Evolutionary conservation across 129 eudicot genomes (phyloP).

Genomic region (Calendula officinalis): DNA sequence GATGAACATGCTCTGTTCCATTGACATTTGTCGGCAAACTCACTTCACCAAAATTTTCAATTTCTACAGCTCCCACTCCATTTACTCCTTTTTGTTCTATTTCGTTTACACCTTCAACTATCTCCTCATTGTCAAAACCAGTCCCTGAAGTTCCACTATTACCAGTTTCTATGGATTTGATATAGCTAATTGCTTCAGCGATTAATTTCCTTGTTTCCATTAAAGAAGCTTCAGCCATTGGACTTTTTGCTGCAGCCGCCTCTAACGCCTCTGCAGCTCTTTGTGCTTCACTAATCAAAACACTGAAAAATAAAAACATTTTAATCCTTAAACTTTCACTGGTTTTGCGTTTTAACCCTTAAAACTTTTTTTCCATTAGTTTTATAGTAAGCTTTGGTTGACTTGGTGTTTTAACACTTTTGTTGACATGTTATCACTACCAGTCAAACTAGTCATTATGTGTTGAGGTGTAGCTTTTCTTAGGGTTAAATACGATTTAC

Average conservation of each 20-base stretch:
- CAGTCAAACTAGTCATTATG: too few species aligned
- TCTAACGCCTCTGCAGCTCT: slow-evolving; percentile 85
- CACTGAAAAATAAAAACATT: slow-evolving; percentile 34
- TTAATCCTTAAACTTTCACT: neutral
- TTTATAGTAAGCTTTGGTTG: too few species aligned
- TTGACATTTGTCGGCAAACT: slow-evolving; percentile 24
- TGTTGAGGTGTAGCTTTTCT: too few species aligned
- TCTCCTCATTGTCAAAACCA: slow-evolving; percentile 22
- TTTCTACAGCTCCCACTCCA: slow-evolving; percentile 36
- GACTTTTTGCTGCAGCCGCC: slow-evolving; percentile 66
- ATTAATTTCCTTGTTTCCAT: slow-evolving; percentile 75
- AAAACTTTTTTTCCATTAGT: too few species aligned
- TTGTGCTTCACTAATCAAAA: slow-evolving; percentile 83
- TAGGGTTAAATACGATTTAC: too few species aligned
- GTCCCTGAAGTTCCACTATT: slow-evolving; percentile 15
- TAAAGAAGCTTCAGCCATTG: slow-evolving; percentile 76
- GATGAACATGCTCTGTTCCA: slow-evolving; percentile 26
- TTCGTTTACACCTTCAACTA: slow-evolving; percentile 18
- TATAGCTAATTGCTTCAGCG: slow-evolving; percentile 68
- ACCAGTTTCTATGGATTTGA: slow-evolving; percentile 45
- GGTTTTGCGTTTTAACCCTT: too few species aligned
- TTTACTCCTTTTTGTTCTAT: slow-evolving; percentile 36
- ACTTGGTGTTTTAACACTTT: too few species aligned
- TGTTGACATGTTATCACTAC: too few species aligned
- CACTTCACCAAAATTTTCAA: slow-evolving; percentile 24